Conservation (phyloP, 2,329 filamentous ascomycete genomes). For the Alternaria atra region DNA sequence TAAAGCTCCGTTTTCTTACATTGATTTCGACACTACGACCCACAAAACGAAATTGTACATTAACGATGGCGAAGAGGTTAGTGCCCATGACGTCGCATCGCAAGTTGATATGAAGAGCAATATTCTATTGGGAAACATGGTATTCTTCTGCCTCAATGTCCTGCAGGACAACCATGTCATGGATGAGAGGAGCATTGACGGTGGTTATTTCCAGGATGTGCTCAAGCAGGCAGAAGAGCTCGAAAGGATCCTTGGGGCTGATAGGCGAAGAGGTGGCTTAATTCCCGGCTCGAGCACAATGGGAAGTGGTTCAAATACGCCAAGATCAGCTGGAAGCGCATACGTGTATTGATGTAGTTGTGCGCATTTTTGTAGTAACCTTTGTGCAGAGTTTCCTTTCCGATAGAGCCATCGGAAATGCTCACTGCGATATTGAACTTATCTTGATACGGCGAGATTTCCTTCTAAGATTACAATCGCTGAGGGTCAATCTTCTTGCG, state of each 20-base stretch:
- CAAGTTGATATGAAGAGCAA: conserved; percentile 34
- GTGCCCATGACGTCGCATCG: conserved; percentile 31
- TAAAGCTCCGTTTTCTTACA: conserved; percentile 26
- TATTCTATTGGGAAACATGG: conserved; percentile 34
- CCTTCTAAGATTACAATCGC: too few relatives aligned
- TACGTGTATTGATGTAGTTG: neutral
- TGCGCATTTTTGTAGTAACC: neutral
- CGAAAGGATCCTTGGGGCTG: conserved; percentile 21
- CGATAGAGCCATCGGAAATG: too few relatives aligned
- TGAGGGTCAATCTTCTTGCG: too few relatives aligned
- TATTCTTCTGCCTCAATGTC: conserved; percentile 32
- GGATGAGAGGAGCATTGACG: conserved; percentile 30
- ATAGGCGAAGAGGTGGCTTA: conserved; percentile 17
- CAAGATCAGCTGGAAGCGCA: conserved; percentile 8
- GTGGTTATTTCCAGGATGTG: conserved; percentile 31
- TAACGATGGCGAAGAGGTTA: conserved; percentile 22
- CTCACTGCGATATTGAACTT: too few relatives aligned
- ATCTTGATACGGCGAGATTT: too few relatives aligned
- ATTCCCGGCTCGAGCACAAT: conserved; percentile 15
- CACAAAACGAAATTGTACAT: conserved; percentile 25
- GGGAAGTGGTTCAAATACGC: conserved; percentile 13
- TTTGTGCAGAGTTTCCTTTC: neutral
- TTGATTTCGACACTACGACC: conserved; percentile 21
- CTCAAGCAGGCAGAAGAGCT: conserved; percentile 31
- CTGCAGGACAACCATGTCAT: conserved; percentile 28